Base-by-base conservation (phyloP, 306 rosid species). In the Rubus idaeus region DNA sequence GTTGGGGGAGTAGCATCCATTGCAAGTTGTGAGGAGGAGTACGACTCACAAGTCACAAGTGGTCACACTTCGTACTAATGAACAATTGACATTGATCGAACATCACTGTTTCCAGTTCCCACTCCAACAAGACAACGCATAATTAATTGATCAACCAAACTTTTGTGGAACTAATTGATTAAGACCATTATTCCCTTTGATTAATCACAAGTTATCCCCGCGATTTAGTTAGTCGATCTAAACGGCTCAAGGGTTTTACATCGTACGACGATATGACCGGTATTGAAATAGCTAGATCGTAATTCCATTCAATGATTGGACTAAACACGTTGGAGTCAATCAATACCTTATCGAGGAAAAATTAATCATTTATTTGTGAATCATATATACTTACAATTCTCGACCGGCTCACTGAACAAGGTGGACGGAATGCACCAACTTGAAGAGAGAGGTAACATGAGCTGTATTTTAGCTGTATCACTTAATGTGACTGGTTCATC, bases 71-170 rank as follows among this genome's bases (percentile, higher is more conserved):
- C 10, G 3, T 11, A 0, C 2, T 16, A 16, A 37, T 35, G 6
- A 37, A 17, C 26, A 39, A 64, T 8, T 17, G 46, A 64, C 47
- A 8, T 64, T 2, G 49, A 64, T 64, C 14, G 23, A 16, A 64
- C 47, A 64, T 64, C 70, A 64, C 23, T 17, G 49, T 64, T 64
- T 62, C 44, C 26, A 1, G 47, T 39, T 64, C 47, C 70, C 47
- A 39, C 70, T 17, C 26, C 70, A 64, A 64, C 49, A 40, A 64
- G 47, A 64, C 70, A 64, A 18, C 70, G 4, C 20, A 64, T 16
- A 42, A 42, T 42, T 14, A 63, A 3, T 4, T 61, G 30, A 11
- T 7, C 0, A 30, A 41, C 6, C 12, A 16, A 61, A 5, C 41
- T 60, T 1, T 60, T 26, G 3, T 11, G 18, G 8, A 58, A 58